phyloP scores from a whole-genome alignment of 345 rosid species.

The Sonneratia caseolaris region DNA sequence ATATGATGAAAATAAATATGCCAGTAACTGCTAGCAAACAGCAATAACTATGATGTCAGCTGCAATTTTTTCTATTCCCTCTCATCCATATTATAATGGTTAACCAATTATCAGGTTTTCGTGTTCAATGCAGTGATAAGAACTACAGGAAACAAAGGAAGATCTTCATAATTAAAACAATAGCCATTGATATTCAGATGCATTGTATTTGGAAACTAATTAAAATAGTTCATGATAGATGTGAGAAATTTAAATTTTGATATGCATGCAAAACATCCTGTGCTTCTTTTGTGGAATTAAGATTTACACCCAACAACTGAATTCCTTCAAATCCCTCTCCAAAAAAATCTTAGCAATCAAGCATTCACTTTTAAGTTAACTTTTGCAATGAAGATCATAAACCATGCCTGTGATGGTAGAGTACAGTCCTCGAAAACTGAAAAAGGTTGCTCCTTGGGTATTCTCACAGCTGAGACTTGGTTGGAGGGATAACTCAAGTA shows the following conservation, averaged over 20 bases:
- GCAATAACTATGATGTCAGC: not conserved
- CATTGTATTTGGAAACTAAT: not conserved
- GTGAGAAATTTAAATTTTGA: not conserved
- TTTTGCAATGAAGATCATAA: not conserved
- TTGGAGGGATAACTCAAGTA: conserved; percentile 56
- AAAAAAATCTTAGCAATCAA: not conserved
- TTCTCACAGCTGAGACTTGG: conserved; percentile 48
- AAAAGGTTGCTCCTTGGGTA: conserved; percentile 56
- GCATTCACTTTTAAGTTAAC: not conserved
- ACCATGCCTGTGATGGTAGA: conserved; percentile 71
- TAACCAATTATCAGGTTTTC: not conserved
- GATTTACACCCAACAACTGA: not conserved
- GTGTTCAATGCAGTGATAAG: not conserved
- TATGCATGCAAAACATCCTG: not conserved
- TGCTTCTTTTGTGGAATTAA: not conserved
- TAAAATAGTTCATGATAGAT: not conserved
- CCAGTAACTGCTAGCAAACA: not conserved
- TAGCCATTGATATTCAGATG: not conserved
- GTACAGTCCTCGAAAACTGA: conserved; percentile 57
- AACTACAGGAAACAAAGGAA: not conserved
- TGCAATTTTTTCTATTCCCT: not conserved
- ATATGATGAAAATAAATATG: not conserved
- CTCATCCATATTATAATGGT: not conserved
- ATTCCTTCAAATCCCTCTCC: not conserved
- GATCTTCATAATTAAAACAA: not conserved